Base-by-base conservation (phyloP, 345 rosid species). In the Gossypium bickii region DNA sequence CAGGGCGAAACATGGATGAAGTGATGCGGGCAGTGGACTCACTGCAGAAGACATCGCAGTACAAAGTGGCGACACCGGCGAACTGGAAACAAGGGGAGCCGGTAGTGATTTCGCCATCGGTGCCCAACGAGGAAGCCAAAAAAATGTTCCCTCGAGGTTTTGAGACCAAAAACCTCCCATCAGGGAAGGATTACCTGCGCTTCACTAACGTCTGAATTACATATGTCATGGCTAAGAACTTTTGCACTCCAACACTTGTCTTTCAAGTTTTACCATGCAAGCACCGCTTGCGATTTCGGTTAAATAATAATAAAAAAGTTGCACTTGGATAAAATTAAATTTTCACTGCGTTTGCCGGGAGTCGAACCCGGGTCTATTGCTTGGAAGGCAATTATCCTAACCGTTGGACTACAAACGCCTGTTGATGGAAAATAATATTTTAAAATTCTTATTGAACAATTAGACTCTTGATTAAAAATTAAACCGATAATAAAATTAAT, bases 301-400 rank as follows among this genome's bases (percentile, higher is more conserved):
- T 22, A 45, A 67, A 47, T 67, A 65, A 65, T 34, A 34, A 34
- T 34, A 34, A 34, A 34, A 34, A 5, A 5, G 41, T 45, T 9
- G 10, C 2, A 9, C 17, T 16, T 2, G 1, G 38, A 34, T 34
- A 34, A 34, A 34, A 34, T 0, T 4, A 0, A 4, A 0, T 4
- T 34, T 34, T 34, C 38, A 34, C 41, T 88, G 90, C 86, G 89
- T 89, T 75, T 86, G 90, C 88, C 89, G 84, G 88, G 85, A 89
- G 88, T 87, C 91, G 88, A 87, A 87, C 86, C 88, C 86, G 87
- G 85, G 79, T 85, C 85, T 86, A 86, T 83, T 87, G 85, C 82
- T 86, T 85, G 84, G 92, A 86, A 90, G 97, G 91, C 94, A 89
- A 90, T 88, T 89, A 92, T 93, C 96, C 96, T 90, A 87, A 89